Evolutionary conservation across 1,284 basidiomycete genomes (phyloP).

Genomic region (Ustilago bromivora): DNA sequence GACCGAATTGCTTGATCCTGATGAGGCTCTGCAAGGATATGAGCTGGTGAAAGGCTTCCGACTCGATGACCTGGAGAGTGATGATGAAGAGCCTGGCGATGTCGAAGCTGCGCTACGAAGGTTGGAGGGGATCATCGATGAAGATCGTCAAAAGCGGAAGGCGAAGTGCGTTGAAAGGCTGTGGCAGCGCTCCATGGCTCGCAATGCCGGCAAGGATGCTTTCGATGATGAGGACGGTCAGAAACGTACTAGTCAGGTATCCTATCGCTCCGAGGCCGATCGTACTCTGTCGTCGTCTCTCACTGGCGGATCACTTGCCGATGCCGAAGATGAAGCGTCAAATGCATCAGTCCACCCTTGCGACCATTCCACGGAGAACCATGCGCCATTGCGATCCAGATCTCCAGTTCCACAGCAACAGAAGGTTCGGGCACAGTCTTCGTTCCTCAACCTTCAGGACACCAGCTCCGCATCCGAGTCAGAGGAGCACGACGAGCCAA

Average conservation of each 20-base stretch:
- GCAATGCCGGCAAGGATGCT: conserved; percentile 28
- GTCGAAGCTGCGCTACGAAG: conserved; percentile 63
- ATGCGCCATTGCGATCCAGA: background rate
- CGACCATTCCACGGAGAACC: conserved; percentile 21
- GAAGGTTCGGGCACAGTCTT: conserved; percentile 16
- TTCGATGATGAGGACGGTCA: background rate
- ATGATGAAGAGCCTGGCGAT: conserved; percentile 63
- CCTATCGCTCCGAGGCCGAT: conserved; percentile 22
- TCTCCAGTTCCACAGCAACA: conserved; percentile 7
- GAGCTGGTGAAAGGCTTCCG: conserved; percentile 65
- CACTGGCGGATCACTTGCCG: conserved; percentile 40
- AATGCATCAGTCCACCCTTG: conserved; percentile 29
- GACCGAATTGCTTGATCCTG: conserved; percentile 63
- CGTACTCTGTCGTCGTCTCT: conserved; percentile 33
- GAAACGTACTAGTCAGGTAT: conserved; percentile 20
- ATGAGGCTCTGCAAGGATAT: conserved; percentile 62
- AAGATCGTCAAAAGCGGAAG: conserved; percentile 57
- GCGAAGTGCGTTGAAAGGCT: conserved; percentile 55
- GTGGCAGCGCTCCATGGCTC: conserved; percentile 53
- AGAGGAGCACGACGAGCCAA: background rate
- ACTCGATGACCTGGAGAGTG: conserved; percentile 57
- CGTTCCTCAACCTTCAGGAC: conserved; percentile 36
- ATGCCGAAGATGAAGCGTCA: conserved; percentile 36
- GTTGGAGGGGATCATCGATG: conserved; percentile 64
- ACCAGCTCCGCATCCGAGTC: conserved; percentile 30